Evolutionary conservation across 208 protist species (phyloP), one percentile per base, ranked within the genome.

Genomic region (Borovskyia barvae): DNA sequence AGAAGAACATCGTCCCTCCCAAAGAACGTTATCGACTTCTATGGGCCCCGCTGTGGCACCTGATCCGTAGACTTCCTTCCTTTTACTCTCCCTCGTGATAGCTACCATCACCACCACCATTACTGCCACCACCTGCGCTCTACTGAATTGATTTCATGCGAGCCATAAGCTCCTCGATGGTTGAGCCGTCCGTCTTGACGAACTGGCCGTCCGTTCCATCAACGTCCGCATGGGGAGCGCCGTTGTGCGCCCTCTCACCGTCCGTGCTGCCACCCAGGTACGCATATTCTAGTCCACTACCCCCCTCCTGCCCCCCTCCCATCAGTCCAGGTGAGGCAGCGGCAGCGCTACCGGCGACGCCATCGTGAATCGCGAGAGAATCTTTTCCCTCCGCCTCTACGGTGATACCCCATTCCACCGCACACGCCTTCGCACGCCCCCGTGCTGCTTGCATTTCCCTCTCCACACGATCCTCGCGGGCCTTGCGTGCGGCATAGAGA

Each of bases 331-430:
- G 30, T 20, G 7, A 19, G 33, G 30, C 63, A 26, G 25, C 25
- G 15, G 39, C 24, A 20, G 22, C 7, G 54, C 41, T 26, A 15
- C 41, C 24, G n/a, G 14, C 39, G 19, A 30, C 26, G 15, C 11
- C 35, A 20, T 12, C 33, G 30, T 24, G 47, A 12, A 72, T 52
- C 30, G 65, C 43, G n/a, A 77, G 42, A 11, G 63, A 72, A 26
- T 46, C 48, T 36, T 74, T 67, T 11, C 70, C 76, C 43, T 82
- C 43, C 8, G 37, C 26, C 62, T 87, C 80, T 9, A 93, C 59
- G 20, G 75, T 77, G 59, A 93, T 95, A 25, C 82, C 86, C 87
- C 90, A 95, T 65, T 93, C 84, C 25, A 67, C 81, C 2, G 80
- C 80, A 17, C 66, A 79, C 30, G 85, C 83, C 22, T 68, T 37